These are phyloP conservation scores for Pulveroboletus sp. DNA, from an alignment of 1,284 basidiomycete species.

Conservation along the genomic window DNA sequence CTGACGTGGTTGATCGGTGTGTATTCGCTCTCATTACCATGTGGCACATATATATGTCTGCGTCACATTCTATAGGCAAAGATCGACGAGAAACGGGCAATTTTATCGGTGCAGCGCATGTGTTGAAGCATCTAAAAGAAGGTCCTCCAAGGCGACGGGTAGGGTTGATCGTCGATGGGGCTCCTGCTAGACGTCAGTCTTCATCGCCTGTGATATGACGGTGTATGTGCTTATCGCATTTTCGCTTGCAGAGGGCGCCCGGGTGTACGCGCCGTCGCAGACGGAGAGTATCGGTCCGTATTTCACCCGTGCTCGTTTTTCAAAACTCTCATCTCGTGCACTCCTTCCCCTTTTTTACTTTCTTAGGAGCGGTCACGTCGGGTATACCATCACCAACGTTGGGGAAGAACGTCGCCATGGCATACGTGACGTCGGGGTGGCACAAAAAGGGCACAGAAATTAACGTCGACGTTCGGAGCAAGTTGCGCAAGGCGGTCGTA, in stretches of 20 bases:
- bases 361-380: conserved; percentile 77
- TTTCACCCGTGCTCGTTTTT: not conserved
- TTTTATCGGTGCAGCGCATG: conserved; percentile 86
- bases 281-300: conserved; percentile 59
- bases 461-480: conserved; percentile 77
- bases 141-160: conserved; percentile 81
- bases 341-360: not conserved
- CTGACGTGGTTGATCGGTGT: conserved; percentile 90
- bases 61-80: conserved; percentile 68
- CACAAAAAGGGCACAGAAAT: conserved; percentile 92
- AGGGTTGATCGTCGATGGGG: conserved; percentile 81
- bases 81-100: conserved; percentile 69
- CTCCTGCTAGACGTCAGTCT: conserved; percentile 77
- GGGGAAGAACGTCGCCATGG: conserved; percentile 95
- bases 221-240: conserved; percentile 5
- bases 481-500: conserved; percentile 67
- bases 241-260: conserved; percentile 68
- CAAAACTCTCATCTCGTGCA: conserved; percentile 2
- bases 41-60: too few relatives aligned
- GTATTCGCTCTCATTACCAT: not conserved
- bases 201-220: not conserved
- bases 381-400: conserved; percentile 95
- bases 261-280: conserved; percentile 63
- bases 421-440: conserved; percentile 75
- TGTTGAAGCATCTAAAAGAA: conserved; percentile 80